Conservation (phyloP, 257 asterid genomes). For the Gentiana straminea region DNA sequence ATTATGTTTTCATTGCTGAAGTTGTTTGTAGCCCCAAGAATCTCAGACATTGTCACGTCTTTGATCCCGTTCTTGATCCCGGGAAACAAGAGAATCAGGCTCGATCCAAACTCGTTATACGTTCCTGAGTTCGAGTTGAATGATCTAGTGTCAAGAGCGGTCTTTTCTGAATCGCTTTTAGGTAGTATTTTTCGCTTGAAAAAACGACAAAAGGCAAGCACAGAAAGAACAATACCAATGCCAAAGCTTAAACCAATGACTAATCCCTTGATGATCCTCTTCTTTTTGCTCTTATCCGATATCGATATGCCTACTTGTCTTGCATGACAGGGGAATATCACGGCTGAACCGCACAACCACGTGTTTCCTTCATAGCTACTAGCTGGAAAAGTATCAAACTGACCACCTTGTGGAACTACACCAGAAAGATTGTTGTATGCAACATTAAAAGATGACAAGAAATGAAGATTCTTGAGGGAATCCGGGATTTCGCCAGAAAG, state of each 20-base stretch:
- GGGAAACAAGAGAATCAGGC: conserved; percentile 70
- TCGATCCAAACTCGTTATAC: conserved; percentile 39
- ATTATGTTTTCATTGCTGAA: conserved; percentile 82
- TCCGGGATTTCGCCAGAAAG: conserved; percentile 75
- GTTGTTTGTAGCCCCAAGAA: conserved; percentile 75
- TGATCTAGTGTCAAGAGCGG: conserved; percentile 42
- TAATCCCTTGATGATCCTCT: conserved; percentile 54
- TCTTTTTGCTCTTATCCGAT: conserved; percentile 31
- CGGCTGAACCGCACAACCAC: conserved; percentile 55
- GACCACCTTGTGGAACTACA: conserved; percentile 76
- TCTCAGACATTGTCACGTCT: conserved; percentile 66
- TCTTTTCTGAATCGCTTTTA: conserved; percentile 37
- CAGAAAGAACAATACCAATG: conserved; percentile 39
- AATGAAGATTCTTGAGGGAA: conserved; percentile 65
- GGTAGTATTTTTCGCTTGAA: conserved; percentile 56
- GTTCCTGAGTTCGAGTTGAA: conserved; percentile 61
- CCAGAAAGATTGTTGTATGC: conserved; percentile 80
- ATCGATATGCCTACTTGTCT: conserved; percentile 6
- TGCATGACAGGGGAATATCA: conserved; percentile 39
- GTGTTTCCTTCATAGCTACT: conserved; percentile 69
- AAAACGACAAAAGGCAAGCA: conserved; percentile 54
- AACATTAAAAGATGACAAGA: conserved; percentile 74
- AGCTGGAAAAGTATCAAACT: conserved; percentile 71
- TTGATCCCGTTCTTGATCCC: conserved; percentile 39
- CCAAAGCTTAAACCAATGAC: conserved; percentile 58